Percentiles rank a stretch among this genome's conserved stretches.
Evolutionary conservation across 2,329 filamentous ascomycete species (phyloP).

Genomic region (Xylariaceae sp.): DNA sequence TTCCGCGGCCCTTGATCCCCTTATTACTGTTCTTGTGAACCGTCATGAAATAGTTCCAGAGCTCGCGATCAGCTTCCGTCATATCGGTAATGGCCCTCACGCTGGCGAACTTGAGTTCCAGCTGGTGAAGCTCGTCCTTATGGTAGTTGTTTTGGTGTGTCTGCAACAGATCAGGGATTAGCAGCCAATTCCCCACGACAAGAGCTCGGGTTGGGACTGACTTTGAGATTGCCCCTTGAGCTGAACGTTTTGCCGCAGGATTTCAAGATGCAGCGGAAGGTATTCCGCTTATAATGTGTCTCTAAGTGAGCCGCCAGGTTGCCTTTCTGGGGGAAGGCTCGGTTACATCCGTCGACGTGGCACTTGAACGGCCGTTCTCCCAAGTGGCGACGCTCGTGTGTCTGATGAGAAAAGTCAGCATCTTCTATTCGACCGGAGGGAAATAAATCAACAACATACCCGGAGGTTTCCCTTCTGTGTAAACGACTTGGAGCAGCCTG

Average conservation of each 20-base stretch:
- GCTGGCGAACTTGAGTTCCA: conserved; percentile 64
- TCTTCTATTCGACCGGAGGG: background rate
- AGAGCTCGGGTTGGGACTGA: conserved; percentile 32
- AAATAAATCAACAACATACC: conserved; percentile 41
- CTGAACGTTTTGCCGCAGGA: conserved; percentile 84
- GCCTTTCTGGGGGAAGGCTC: conserved; percentile 77
- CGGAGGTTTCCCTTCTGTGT: conserved; percentile 89
- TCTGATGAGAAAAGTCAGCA: conserved; percentile 43
- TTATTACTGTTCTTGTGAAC: conserved; percentile 99
- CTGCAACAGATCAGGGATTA: conserved; percentile 2
- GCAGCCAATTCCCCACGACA: background rate
- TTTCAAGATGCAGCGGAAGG: conserved; percentile 75
- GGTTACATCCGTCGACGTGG: conserved; percentile 51
- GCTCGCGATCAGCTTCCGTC: conserved; percentile 62
- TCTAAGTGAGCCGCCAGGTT: conserved; percentile 82
- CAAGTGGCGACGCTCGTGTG: conserved; percentile 81
- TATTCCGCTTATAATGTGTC: conserved; percentile 72
- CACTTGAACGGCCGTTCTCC: conserved; percentile 82
- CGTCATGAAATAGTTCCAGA: conserved; percentile 77
- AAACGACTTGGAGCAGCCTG: conserved; percentile 62
- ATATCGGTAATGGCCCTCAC: conserved; percentile 58
- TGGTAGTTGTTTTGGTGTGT: conserved; percentile 91
- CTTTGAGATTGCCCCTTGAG: conserved; percentile 88
- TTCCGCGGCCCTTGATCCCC: conserved; percentile 93
- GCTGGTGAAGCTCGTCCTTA: conserved; percentile 60